Evolutionary conservation across 2,329 filamentous ascomycete genomes (phyloP).

Genomic region (Pezicula neosporulosa): DNA sequence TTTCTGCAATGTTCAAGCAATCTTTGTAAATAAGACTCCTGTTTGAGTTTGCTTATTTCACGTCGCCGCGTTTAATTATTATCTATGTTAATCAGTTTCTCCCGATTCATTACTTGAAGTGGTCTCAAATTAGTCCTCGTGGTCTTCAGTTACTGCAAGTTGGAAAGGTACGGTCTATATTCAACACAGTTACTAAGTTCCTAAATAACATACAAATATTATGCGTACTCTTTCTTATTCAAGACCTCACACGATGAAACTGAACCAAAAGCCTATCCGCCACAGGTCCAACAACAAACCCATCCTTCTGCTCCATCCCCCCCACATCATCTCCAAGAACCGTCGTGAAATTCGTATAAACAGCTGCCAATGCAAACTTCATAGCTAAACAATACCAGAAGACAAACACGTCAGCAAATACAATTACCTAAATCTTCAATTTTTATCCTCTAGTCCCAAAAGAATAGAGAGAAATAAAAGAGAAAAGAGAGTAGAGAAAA

Average conservation of each 20-base stretch:
- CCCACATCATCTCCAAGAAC: slow-evolving; percentile 52
- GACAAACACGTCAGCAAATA: neutral
- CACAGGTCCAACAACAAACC: slow-evolving; percentile 55
- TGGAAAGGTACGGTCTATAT: too few species aligned
- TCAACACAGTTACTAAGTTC: neutral
- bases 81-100: too few species aligned
- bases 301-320: slow-evolving; percentile 60
- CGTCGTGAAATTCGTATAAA: slow-evolving; percentile 65
- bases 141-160: too few species aligned
- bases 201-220: too few species aligned
- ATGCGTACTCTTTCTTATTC: neutral
- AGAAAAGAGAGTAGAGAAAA: neutral
- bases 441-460: too few species aligned
- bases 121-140: too few species aligned
- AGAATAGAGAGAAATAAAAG: neutral
- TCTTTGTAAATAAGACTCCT: too few species aligned
- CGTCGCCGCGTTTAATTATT: too few species aligned
- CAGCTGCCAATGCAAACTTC: slow-evolving; percentile 62
- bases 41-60: too few species aligned
- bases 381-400: slow-evolving; percentile 50
- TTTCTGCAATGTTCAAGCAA: too few species aligned
- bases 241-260: slow-evolving; percentile 30
- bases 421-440: neutral
- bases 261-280: slow-evolving; percentile 54
- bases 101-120: too few species aligned